Base-by-base conservation (phyloP, 805 yeast species). In the Teunomyces cretensis region DNA sequence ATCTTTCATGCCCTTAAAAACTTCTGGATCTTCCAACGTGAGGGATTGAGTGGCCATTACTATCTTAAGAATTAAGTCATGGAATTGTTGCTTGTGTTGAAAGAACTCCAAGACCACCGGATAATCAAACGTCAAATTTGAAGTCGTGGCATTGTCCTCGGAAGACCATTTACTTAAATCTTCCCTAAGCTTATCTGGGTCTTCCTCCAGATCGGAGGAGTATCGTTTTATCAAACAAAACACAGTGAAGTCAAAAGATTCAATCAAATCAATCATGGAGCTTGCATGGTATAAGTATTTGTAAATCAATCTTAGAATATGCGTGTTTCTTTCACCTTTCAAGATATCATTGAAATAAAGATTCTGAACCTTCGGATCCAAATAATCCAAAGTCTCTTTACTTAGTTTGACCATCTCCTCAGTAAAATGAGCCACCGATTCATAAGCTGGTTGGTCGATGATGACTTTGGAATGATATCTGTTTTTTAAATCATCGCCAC, bases 21-120 rank as follows among this genome's bases (percentile, higher is more conserved):
- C 84, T 47, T 85, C 89, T 0, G 94, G 89, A 57, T 87, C 95
- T 24, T 76, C 79, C 9, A 86, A 63, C 0, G 94, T 84, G 9
- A 87, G 64, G 9, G 81, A 72, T 58, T 88, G 96, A 0, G 86
- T 75, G 39, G 83, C 80, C 75, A 87, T 76, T 9, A 88, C 71
- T 5, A 86, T 70, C 24, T 75, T 75, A 2, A 81, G 68, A 27
- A 83, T 68, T 3, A 75, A 59, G 51, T 84, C 80, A 60, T 88
- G 91, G 19, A 87, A 60, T 7, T 77, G 74, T 59, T 89, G 96
- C 55, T 89, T 90, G 39, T 78, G 67, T 49, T 84, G 85, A 56
- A 83, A 79, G 58, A 86, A 89, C 41, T 87, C 95, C n/a, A 84
- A 70, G 4, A 79, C 70, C 19, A 75, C 65, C 0, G 84, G 83